Conservation (phyloP, 2,329 filamentous ascomycete species). For the Raffaelea albimanens region DNA sequence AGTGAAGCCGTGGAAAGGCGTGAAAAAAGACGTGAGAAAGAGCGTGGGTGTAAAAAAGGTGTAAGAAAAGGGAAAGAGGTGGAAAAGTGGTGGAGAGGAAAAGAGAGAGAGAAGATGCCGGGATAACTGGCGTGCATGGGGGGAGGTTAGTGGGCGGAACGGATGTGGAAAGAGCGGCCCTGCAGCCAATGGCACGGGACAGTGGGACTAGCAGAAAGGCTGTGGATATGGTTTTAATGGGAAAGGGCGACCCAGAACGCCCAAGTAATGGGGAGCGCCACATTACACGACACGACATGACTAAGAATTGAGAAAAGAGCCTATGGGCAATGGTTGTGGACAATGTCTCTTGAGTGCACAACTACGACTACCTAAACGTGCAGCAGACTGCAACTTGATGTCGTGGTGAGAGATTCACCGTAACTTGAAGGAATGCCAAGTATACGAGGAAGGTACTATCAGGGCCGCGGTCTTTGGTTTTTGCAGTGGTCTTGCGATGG, state of each 20-base stretch:
- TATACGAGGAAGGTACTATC: no score
- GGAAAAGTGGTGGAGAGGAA: conserved; percentile 8
- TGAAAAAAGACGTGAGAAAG: not conserved
- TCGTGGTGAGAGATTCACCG: no score
- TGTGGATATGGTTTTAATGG: not conserved
- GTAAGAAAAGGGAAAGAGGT: conserved; percentile 5
- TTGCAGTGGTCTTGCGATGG: no score
- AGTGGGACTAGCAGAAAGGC: conserved; percentile 2
- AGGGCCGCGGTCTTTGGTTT: no score
- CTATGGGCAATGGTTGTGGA: no score
- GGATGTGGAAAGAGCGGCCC: conserved; percentile 8
- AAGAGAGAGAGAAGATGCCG: conserved; percentile 2
- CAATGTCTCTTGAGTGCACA: no score
- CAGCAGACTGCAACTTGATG: no score
- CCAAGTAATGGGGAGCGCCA: no score
- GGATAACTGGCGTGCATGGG: conserved; percentile 1
- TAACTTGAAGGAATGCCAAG: no score
- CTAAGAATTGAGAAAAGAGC: no score
- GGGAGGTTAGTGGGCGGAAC: conserved; percentile 6
- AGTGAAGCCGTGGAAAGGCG: not conserved
- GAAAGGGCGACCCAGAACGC: not conserved
- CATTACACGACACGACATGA: no score
- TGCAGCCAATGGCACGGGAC: conserved; percentile 6
- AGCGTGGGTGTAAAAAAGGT: not conserved
- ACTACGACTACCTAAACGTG: no score